These are phyloP conservation scores for Boletus tylopilopsis DNA, from an alignment of 768 basidiomycete species.

Conservation along the genomic window DNA sequence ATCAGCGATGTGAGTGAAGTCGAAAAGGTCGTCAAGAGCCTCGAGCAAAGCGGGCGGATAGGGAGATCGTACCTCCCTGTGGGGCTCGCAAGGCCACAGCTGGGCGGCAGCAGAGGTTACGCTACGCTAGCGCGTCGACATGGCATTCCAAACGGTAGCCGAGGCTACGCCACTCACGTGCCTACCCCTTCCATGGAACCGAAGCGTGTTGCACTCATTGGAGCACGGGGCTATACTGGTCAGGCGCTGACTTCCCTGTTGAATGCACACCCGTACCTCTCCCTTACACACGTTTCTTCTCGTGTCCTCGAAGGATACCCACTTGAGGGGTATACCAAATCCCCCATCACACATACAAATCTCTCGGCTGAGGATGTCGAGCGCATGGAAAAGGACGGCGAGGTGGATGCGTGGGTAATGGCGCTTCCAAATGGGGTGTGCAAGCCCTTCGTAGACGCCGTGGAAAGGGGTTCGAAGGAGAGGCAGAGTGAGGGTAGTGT, in stretches of 20 bases:
- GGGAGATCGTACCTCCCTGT: constrained; percentile 82
- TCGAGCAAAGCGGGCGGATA: constrained; percentile 78
- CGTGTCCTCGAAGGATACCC: constrained; percentile 85
- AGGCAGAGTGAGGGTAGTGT: constrained; percentile 55
- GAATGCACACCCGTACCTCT: constrained; percentile 81
- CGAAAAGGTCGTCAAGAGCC: constrained; percentile 72
- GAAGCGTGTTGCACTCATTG: constrained; percentile 93
- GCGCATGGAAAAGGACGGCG: constrained; percentile 81
- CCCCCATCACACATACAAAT: constrained; percentile 71
- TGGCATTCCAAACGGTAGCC: constrained; percentile 42
- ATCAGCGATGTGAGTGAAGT: constrained; percentile 89
- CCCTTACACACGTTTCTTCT: constrained; percentile 94
- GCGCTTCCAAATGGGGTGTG: constrained; percentile 97
- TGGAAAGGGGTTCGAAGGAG: constrained; percentile 70
- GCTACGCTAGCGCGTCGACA: constrained; percentile 27
- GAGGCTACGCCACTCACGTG: constrained; percentile 79
- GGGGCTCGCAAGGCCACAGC: constrained; percentile 15
- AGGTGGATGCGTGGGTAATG: constrained; percentile 98
- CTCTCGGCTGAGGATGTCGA: constrained; percentile 76
- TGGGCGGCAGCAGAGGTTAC: constrained; percentile 20
- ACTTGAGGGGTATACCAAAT: constrained; percentile 79
- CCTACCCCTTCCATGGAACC: constrained; percentile 47
- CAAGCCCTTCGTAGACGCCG: constrained; percentile 94
- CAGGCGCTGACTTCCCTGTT: constrained; percentile 87
- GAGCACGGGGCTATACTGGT: constrained; percentile 94